phyloP scores from a whole-genome alignment of 163 green algal genomes.

The Coccomyxa subellipsoidea region DNA sequence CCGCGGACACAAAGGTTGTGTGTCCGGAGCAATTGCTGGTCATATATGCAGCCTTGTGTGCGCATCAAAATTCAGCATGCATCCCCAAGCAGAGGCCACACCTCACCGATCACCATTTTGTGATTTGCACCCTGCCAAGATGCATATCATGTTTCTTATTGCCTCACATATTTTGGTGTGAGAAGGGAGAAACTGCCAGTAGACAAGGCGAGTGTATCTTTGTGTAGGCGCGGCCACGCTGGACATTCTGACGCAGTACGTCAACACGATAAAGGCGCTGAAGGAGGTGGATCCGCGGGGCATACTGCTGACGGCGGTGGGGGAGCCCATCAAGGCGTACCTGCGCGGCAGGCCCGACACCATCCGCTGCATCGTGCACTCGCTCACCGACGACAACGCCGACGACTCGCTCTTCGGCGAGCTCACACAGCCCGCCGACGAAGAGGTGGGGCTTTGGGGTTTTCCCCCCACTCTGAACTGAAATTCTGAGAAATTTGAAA shows the following conservation, averaged over 20 bases:
- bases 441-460: background rate
- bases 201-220: background rate
- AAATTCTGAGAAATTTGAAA: too few species aligned
- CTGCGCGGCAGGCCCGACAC: constrained; percentile 80
- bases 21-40: too few species aligned
- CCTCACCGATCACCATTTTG: too few species aligned
- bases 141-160: too few species aligned
- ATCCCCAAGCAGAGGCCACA: too few species aligned
- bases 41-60: too few species aligned
- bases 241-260: constrained; percentile 91
- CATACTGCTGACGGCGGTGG: constrained; percentile 74
- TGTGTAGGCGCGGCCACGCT: constrained; percentile 72
- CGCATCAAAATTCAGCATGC: too few species aligned
- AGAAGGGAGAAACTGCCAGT: background rate
- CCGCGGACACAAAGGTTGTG: too few species aligned
- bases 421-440: constrained; percentile 36
- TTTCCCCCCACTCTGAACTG: too few species aligned
- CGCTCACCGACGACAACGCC: constrained; percentile 77
- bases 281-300: constrained; percentile 71
- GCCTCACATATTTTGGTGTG: background rate
- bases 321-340: constrained; percentile 77
- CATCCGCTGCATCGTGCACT: constrained; percentile 87
- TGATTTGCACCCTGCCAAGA: too few species aligned
- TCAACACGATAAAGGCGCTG: constrained; percentile 79
- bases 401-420: constrained; percentile 63